Evolutionary conservation across 768 basidiomycete genomes (phyloP).

Genomic region (Russula griseocarnosa): DNA sequence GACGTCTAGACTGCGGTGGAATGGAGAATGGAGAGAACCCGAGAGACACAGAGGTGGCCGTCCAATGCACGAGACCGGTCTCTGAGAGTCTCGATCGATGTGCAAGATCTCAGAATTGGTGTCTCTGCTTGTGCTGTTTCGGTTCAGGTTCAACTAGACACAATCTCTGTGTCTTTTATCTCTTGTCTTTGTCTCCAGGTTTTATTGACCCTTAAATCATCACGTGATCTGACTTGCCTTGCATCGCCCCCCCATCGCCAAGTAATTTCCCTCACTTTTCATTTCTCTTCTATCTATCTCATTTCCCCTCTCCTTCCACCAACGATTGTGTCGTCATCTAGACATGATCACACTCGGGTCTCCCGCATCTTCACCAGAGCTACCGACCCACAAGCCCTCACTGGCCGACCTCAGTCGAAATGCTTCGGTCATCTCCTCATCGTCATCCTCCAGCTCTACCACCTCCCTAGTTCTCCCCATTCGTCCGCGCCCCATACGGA

Average conservation of each 20-base stretch:
- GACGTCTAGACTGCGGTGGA: background rate
- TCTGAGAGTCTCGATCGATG: background rate
- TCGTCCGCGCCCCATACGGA: slow-evolving; percentile 54
- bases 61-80: background rate
- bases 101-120: background rate
- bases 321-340: background rate
- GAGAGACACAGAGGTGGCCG: background rate
- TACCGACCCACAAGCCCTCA: slow-evolving; percentile 33
- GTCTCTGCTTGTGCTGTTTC: too few relatives aligned
- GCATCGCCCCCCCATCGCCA: background rate
- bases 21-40: background rate
- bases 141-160: too few relatives aligned
- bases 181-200: background rate
- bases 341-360: slow-evolving; percentile 40
- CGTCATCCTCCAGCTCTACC: slow-evolving; percentile 45
- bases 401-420: slow-evolving; percentile 71
- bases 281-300: background rate
- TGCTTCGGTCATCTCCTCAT: slow-evolving; percentile 69
- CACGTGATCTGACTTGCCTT: background rate
- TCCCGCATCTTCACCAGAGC: slow-evolving; percentile 36
- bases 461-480: slow-evolving; percentile 38
- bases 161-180: background rate
- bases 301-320: too few relatives aligned
- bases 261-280: background rate
- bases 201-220: background rate